Evolutionary conservation across 352 stramenopile genomes (phyloP).

Genomic region (Phytophthora sojae): DNA sequence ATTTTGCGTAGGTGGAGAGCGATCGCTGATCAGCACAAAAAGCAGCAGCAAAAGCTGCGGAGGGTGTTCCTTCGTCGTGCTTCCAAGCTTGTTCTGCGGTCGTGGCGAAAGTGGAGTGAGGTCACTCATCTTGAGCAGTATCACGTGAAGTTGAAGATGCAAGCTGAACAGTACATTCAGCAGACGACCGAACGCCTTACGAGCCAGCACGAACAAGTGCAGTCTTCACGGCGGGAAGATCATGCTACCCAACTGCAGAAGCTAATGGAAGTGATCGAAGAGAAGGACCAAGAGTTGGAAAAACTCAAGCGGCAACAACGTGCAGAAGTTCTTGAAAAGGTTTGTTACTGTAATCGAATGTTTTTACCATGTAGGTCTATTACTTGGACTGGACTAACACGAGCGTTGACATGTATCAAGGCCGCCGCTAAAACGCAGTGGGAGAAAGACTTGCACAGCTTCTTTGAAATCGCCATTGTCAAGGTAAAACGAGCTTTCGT

Average conservation of each 20-base stretch:
- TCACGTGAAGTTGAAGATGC: conserved; percentile 12
- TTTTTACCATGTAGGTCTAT: not conserved
- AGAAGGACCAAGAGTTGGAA: conserved; percentile 36
- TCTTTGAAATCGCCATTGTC: conserved; percentile 44
- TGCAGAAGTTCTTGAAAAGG: conserved; percentile 27
- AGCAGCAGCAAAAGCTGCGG: conserved; percentile 17
- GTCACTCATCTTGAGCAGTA: conserved; percentile 8
- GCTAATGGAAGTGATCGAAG: conserved; percentile 27
- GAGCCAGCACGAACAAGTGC: conserved; percentile 28
- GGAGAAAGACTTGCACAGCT: conserved; percentile 42
- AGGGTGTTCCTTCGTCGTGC: conserved; percentile 22
- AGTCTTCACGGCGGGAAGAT: conserved; percentile 5
- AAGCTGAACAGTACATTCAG: conserved; percentile 20
- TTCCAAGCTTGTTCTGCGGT: conserved; percentile 1
- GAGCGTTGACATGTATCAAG: conserved; percentile 14
- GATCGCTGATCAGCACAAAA: conserved; percentile 3
- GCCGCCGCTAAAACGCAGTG: conserved; percentile 17
- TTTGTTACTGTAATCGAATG: conserved; percentile 6
- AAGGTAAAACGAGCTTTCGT: conserved; percentile 10
- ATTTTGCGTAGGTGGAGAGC: conserved; percentile 26
- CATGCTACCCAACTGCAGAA: conserved; percentile 32
- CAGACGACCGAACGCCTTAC: conserved; percentile 10
- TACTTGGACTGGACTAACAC: conserved; percentile 1
- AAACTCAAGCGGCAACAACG: conserved; percentile 21
- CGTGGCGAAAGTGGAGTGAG: conserved; percentile 31